Evolutionary conservation across 768 basidiomycete genomes (phyloP).

Genomic region (Cystofilobasidium ferigula): DNA sequence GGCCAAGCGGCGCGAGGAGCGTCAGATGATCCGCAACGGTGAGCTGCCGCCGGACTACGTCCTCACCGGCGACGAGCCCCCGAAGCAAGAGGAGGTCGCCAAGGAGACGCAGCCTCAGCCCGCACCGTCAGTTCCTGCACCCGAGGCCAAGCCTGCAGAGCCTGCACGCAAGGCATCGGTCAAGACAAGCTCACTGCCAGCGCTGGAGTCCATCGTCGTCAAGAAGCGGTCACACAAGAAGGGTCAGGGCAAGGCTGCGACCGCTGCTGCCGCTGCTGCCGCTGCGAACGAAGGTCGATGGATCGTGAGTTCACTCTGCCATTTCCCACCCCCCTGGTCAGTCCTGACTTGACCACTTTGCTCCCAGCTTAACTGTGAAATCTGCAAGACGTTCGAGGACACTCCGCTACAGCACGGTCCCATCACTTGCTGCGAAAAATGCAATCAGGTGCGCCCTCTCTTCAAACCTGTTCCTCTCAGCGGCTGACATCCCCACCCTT

Average conservation of each 20-base stretch:
- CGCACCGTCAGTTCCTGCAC: background rate
- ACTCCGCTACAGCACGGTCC: constrained; percentile 7
- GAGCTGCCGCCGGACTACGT: constrained; percentile 11
- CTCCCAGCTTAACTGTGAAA: background rate
- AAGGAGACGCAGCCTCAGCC: background rate
- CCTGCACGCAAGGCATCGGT: background rate
- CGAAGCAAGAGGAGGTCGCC: background rate
- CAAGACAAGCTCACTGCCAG: too few relatives aligned
- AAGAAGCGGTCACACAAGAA: constrained; percentile 10
- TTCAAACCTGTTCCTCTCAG: too few relatives aligned
- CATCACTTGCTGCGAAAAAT: constrained; percentile 69
- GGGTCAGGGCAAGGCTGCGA: constrained; percentile 2
- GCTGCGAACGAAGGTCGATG: background rate
- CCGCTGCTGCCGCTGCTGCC: background rate
- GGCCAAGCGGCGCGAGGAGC: constrained; percentile 10
- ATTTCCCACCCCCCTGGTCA: background rate
- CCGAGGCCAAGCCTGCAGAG: background rate
- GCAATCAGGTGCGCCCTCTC: constrained; percentile 43
- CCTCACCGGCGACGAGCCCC: background rate
- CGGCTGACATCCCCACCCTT: too few relatives aligned
- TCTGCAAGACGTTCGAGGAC: constrained; percentile 4
- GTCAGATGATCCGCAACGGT: constrained; percentile 10
- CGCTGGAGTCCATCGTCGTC: background rate
- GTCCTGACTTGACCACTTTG: too few relatives aligned
- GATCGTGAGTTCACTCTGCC: background rate